Conservation (phyloP, 2,329 filamentous ascomycete genomes). For the Herpotrichia juniperi region DNA sequence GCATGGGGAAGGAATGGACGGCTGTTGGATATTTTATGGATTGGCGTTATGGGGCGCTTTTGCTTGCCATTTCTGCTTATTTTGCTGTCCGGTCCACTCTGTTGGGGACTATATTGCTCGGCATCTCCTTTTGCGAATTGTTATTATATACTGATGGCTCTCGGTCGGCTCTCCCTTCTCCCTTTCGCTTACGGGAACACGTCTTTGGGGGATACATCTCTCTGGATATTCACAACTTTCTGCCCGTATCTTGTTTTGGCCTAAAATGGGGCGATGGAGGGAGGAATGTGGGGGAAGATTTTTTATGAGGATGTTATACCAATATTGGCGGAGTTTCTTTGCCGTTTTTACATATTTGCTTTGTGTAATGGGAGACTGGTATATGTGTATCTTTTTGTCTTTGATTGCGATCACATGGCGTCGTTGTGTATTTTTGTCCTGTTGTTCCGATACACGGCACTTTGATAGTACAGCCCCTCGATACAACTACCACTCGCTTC, state of each 20-base stretch:
- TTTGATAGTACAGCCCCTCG: too few species aligned
- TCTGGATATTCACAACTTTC: background rate
- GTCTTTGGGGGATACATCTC: background rate
- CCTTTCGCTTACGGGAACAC: background rate
- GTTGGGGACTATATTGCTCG: background rate
- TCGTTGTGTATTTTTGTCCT: too few species aligned
- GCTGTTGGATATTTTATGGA: background rate
- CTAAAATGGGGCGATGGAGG: background rate
- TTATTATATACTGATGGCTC: background rate
- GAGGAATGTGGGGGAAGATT: background rate
- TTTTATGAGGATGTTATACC: slow-evolving; percentile 5
- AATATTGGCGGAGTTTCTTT: background rate
- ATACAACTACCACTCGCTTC: too few species aligned
- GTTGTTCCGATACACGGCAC: too few species aligned
- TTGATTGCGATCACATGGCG: too few species aligned
- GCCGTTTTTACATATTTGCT: background rate
- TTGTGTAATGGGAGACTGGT: too few species aligned
- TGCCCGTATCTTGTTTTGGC: background rate
- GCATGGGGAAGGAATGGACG: slow-evolving; percentile 1
- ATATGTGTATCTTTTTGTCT: too few species aligned
- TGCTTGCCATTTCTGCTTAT: background rate
- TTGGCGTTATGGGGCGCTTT: background rate
- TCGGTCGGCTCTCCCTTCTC: background rate
- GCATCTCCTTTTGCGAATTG: background rate
- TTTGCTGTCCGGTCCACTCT: background rate